phyloP scores from a whole-genome alignment of 345 rosid genomes.

The Arabidopsis arenosa region DNA sequence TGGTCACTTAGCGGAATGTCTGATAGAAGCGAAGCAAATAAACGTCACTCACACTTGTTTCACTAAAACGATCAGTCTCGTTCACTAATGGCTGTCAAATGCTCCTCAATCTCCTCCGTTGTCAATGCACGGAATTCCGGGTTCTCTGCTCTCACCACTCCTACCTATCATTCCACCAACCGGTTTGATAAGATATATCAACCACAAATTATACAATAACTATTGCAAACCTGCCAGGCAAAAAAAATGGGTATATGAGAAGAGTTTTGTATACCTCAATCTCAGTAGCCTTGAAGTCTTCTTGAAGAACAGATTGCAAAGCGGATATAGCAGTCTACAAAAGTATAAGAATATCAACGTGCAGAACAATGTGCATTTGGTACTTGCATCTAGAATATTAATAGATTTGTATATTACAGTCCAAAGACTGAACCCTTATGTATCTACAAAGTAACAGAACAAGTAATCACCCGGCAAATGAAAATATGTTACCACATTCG shows the following conservation, averaged over 20 bases:
- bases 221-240: not conserved
- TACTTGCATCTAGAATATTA: not conserved
- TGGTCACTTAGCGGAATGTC: slow-evolving; percentile 3
- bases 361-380: slow-evolving; percentile 2
- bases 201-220: not conserved
- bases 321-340: slow-evolving; percentile 69
- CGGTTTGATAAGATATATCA: not conserved
- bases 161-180: slow-evolving; percentile 51
- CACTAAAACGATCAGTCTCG: slow-evolving; percentile 50
- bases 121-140: slow-evolving; percentile 57
- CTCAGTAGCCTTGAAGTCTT: slow-evolving; percentile 82
- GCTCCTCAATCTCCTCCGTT: slow-evolving; percentile 68
- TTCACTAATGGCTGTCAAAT: slow-evolving; percentile 68
- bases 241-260: not conserved
- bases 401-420: not conserved
- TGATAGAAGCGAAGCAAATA: not conserved
- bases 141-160: slow-evolving; percentile 62
- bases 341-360: not conserved
- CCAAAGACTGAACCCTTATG: not conserved
- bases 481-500: not conserved
- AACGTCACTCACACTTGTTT: not conserved
- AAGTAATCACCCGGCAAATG: not conserved
- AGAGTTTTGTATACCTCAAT: slow-evolving; percentile 57
- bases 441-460: not conserved
- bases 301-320: slow-evolving; percentile 74